Evolutionary conservation across 2,329 filamentous ascomycete genomes (phyloP), one percentile per base, ranked within the genome.

Genomic region (Emericellopsis atlantica): DNA sequence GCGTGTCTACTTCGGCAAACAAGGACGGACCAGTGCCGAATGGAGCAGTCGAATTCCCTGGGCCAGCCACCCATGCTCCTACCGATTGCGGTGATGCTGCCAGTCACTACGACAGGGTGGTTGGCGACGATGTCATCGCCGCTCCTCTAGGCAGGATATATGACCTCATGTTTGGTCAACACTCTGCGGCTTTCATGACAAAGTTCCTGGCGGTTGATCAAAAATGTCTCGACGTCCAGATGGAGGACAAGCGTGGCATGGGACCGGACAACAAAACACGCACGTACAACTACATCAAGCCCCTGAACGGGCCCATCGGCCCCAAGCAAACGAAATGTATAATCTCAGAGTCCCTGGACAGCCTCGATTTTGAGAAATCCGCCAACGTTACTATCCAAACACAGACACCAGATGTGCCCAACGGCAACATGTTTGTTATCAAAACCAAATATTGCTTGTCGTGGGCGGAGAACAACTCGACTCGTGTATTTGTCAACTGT

Each of bases 371-470:
- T 14, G 90, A 96, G 42, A 94, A 89, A 57, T 77, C 84, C 2
- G 77, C 95, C 43, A 84, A 82, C 40, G 70, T 98, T n/a, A 78
- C 79, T 3, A 79, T 87, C 43, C 81, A 78, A 24, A 95, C 88
- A 0, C 84, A 90, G 53, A 98, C 84, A 12, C 92, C 92, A 0
- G 93, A 98, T 57, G 92, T 98, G 2, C 92, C 92, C 0, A 95
- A 80, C 55, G 92, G 92, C 29, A 94, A 88, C 54, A 76, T 94
- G 4, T 98, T 98, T 55, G 75, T 76, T 32, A 84, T 86, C 36
- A 96, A 95, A 62, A 98, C 92, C 4, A 85, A 84, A 51, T 98
- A 96, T 55, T 95, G 93, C 54, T 70, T 98, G 18, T 85, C 85
- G 40, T 98, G 92, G 92, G 88, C 81, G 4, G 79, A 92, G 39